Evolutionary conservation across 2,329 filamentous ascomycete genomes (phyloP).

Genomic region (Cryphonectria naterciae): DNA sequence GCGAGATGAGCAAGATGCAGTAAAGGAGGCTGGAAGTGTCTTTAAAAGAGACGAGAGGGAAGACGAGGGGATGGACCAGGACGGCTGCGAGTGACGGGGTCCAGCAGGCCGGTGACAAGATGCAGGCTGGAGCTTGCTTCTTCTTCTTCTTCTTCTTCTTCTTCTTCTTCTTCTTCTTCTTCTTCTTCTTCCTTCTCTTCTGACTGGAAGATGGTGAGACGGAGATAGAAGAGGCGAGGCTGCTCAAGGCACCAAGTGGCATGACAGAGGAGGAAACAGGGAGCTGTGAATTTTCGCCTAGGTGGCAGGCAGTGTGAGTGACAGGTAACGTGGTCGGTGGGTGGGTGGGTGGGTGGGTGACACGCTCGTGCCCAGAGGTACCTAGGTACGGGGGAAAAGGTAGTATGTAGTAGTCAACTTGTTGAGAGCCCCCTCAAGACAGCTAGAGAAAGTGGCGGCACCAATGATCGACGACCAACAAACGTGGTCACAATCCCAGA

Average conservation of each 20-base stretch:
- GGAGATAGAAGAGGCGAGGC: slow-evolving; percentile 6
- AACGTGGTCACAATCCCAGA: background rate
- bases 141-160: background rate
- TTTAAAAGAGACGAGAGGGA: slow-evolving; percentile 22
- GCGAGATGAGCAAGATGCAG: slow-evolving; percentile 4
- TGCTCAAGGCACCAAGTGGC: slow-evolving; percentile 18
- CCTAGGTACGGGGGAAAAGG: background rate
- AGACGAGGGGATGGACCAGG: slow-evolving; percentile 21
- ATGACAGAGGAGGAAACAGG: slow-evolving; percentile 3
- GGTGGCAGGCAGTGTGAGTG: slow-evolving; percentile 6
- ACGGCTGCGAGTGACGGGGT: slow-evolving; percentile 15
- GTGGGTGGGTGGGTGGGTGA: background rate
- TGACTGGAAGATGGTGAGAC: slow-evolving; percentile 5
- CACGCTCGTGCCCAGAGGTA: background rate
- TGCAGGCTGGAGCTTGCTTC: slow-evolving; percentile 9
- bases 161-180: too few species aligned
- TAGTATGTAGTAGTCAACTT: background rate
- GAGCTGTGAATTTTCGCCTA: background rate
- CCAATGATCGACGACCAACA: slow-evolving; percentile 1
- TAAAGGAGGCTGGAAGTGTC: slow-evolving; percentile 19
- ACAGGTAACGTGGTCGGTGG: background rate
- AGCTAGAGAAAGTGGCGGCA: background rate
- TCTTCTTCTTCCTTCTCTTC: background rate
- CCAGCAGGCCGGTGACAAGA: slow-evolving; percentile 11
- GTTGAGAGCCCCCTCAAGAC: background rate